Evolutionary conservation across 768 basidiomycete species (phyloP).

Genomic region (Tulasnella sp.): DNA sequence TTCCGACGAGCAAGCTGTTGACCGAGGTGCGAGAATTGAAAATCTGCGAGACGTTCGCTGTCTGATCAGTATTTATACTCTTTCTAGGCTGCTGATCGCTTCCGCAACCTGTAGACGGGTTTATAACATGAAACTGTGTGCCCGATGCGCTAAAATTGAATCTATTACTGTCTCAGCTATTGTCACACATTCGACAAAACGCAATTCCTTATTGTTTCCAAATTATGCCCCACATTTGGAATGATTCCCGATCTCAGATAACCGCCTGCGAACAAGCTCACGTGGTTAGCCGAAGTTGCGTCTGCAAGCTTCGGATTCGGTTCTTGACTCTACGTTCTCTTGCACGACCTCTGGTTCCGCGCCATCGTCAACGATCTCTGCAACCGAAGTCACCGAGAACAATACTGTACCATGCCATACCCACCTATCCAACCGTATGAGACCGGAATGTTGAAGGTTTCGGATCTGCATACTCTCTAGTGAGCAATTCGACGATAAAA

Average conservation of each 20-base stretch:
- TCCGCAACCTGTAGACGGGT: not conserved
- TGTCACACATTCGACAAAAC: too few species aligned
- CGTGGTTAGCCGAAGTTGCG: not conserved
- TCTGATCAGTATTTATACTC: not conserved
- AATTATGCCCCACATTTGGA: too few species aligned
- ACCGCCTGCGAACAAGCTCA: not conserved
- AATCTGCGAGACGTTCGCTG: not conserved
- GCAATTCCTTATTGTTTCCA: too few species aligned
- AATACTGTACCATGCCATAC: constrained; percentile 30
- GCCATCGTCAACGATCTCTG: not conserved
- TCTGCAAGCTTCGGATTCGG: not conserved
- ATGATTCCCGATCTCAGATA: too few species aligned
- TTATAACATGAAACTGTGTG: not conserved
- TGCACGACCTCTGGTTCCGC: not conserved
- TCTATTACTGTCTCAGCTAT: too few species aligned
- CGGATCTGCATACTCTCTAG: constrained; percentile 38
- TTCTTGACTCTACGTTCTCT: constrained; percentile 1
- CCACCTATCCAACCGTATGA: constrained; percentile 35
- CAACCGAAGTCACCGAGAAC: not conserved
- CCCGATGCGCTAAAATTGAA: too few species aligned
- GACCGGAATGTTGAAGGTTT: constrained; percentile 38
- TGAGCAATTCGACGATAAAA: constrained; percentile 25
- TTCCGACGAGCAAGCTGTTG: constrained; percentile 62
- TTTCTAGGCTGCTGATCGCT: constrained; percentile 13
- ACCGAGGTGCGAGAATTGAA: constrained; percentile 51